Base-by-base conservation (phyloP, 75 land plant genomes). In the Pinus albicaulis region DNA sequence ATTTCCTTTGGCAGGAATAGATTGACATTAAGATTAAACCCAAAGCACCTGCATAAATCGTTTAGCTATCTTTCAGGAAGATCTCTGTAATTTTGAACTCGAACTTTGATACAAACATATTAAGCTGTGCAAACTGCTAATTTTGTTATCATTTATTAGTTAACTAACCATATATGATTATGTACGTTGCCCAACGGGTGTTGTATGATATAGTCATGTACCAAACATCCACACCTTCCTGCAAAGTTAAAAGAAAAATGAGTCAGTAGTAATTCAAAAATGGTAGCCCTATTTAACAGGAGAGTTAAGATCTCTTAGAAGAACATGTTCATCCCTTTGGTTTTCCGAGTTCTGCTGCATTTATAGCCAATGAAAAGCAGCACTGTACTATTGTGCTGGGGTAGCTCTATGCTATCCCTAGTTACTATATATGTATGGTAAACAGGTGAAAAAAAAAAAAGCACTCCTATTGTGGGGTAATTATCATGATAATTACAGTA, bases 221-320 rank as follows among this genome's bases (percentile, higher is more conserved):
- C 83, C 83, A 81, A 14, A 81, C 75, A 60, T 81, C 82, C 31
- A 72, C 58, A n/a, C 60, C 79, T 23, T 77, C 52, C 82, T 80
- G 82, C 57, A 77, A 26, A 31, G 24, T 19, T 36, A 41, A 53
- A 26, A 59, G 26, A 7, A 24, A 17, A n/a, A 26, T 58, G n/a
- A 16, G 36, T n/a, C 24, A 55, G 48, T 56, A 23, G 17, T 73
- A 20, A 77, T 53, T 28, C 48, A 36, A 16, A 31, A 64, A 19
- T 31, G 3, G 10, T n/a, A 5, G 38, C 22, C 52, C 8, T 52
- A 36, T 34, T 66, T 19, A 38, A 38, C 22, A 34, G 12, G 15
- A 20, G 20, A 36, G 7, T n/a, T 68, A n/a, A 68, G 22, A 34
- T 41, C n/a, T 7, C n/a, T 68, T 20, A 68, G 48, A 68, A 7